Percentiles rank a stretch among this genome's conserved stretches.
phyloP scores from a whole-genome alignment of 805 yeast genomes.

The Candida hispaniensis region DNA sequence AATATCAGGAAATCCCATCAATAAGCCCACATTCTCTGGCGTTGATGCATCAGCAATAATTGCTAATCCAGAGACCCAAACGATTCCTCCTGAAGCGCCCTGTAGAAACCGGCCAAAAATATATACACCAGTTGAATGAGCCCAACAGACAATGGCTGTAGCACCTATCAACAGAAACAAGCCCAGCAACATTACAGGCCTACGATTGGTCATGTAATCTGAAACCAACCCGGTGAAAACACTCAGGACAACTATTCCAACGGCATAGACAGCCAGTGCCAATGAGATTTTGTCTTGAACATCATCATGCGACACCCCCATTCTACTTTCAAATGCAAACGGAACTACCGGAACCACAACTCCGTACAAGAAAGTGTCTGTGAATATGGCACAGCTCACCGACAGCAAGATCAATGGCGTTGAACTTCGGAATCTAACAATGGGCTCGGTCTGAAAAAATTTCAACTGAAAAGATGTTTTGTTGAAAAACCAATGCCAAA shows the following conservation, averaged over 20 bases:
- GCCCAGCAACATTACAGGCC: constrained; percentile 27
- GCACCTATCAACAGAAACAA: constrained; percentile 25
- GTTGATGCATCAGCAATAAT: constrained; percentile 26
- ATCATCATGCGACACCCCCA: constrained; percentile 23
- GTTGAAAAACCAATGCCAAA: too few relatives aligned
- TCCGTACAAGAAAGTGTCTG: constrained; percentile 28
- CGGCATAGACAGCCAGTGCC: constrained; percentile 28
- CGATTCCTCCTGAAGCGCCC: constrained; percentile 28
- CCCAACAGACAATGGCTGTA: constrained; percentile 25
- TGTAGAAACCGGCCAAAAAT: constrained; percentile 28
- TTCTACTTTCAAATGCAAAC: constrained; percentile 24
- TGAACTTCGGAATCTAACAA: constrained; percentile 20
- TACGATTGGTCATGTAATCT: constrained; percentile 23
- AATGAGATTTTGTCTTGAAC: constrained; percentile 26
- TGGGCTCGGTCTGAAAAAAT: constrained; percentile 1
- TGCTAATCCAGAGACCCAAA: constrained; percentile 31
- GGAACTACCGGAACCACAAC: constrained; percentile 29
- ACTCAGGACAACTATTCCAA: constrained; percentile 27
- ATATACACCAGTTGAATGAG: constrained; percentile 23
- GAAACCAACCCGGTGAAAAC: constrained; percentile 26
- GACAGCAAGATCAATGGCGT: constrained; percentile 23
- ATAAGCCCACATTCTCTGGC: constrained; percentile 25
- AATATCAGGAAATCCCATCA: constrained; percentile 27
- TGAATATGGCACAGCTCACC: constrained; percentile 28
- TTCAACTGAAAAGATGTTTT: too few relatives aligned